phyloP scores from a whole-genome alignment of 2,329 filamentous ascomycete genomes.

The Elsinoe fawcettii region DNA sequence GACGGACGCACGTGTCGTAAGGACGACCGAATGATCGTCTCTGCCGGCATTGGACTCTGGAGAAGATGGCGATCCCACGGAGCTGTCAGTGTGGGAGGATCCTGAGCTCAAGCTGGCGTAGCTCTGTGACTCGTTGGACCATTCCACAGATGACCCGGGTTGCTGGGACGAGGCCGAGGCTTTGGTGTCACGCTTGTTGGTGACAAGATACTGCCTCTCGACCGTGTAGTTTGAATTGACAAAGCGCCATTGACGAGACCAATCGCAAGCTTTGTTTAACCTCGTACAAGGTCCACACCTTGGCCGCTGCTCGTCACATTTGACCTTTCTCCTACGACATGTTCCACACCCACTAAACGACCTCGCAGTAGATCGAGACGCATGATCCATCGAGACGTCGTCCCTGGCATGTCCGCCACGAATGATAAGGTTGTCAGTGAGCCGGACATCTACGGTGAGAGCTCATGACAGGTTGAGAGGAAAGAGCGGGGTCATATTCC shows the following conservation, averaged over 20 bases:
- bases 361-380: constrained; percentile 2
- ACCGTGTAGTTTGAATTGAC: constrained; percentile 13
- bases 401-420: neutral
- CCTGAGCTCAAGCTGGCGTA: neutral
- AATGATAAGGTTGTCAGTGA: constrained; percentile 5
- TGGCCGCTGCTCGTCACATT: constrained; percentile 17
- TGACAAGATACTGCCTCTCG: constrained; percentile 15
- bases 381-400: neutral
- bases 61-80: neutral
- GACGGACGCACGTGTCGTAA: neutral
- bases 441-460: neutral
- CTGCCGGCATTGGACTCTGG: neutral
- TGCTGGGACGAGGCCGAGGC: neutral
- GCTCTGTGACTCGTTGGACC: neutral
- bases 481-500: neutral
- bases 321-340: constrained; percentile 15
- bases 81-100: constrained; percentile 7
- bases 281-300: constrained; percentile 17
- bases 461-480: neutral
- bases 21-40: neutral
- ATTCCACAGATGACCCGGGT: neutral
- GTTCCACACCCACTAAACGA: constrained; percentile 9
- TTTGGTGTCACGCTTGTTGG: neutral
- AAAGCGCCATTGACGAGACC: constrained; percentile 17
- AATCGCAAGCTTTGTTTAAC: constrained; percentile 15